Conservation (phyloP, 2,329 filamentous ascomycete species). For the Trichoderma asperellum region DNA sequence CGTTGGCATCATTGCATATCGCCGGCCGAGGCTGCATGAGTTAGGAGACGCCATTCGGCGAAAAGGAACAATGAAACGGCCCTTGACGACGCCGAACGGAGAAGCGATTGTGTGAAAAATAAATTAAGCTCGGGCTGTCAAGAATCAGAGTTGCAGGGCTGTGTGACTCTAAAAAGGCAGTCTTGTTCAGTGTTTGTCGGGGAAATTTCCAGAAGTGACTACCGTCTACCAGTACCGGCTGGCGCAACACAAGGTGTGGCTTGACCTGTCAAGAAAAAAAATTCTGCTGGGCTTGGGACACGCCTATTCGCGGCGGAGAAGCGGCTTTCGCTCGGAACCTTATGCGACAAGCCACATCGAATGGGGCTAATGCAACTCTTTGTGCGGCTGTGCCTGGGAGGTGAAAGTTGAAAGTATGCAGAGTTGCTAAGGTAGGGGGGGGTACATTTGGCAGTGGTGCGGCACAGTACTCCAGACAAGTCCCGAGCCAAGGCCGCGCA, state of each 20-base stretch:
- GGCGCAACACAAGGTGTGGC: background rate
- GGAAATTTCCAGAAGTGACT: slow-evolving; percentile 22
- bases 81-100: background rate
- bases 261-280: background rate
- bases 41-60: background rate
- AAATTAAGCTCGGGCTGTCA: background rate
- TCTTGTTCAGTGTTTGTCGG: background rate
- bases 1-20: background rate
- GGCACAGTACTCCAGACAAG: background rate
- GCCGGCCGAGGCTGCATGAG: background rate
- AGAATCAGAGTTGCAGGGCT: background rate
- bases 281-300: background rate
- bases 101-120: background rate
- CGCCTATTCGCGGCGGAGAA: background rate
- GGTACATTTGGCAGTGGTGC: background rate
- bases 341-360: background rate
- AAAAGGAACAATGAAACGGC: background rate
- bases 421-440: background rate
- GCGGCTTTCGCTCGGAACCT: background rate
- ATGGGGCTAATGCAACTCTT: background rate
- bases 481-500: background rate
- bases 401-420: too few relatives aligned
- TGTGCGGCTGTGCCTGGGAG: background rate
- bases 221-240: background rate
- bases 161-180: background rate